Conservation (phyloP, 371 early-diverging fungal genomes). For the Apophysomyces variabilis region DNA sequence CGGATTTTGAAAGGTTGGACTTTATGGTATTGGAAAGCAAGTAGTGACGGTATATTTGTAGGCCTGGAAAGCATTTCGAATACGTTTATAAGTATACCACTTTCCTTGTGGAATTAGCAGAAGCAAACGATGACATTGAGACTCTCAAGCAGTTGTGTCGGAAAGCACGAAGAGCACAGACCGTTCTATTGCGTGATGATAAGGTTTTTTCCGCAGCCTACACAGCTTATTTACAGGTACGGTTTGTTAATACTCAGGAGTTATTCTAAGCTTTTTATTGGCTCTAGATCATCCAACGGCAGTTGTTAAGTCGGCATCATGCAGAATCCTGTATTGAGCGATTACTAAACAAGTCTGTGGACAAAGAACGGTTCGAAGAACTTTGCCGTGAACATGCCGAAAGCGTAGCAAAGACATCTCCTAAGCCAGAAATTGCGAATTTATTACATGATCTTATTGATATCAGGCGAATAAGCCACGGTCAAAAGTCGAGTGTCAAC, state of each 20-base stretch:
- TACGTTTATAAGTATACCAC: conserved; percentile 68
- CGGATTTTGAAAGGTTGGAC: conserved; percentile 70
- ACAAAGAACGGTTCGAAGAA: not conserved
- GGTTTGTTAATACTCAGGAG: not conserved
- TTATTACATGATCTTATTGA: not conserved
- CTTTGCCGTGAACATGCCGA: not conserved
- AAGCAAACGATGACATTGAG: conserved; percentile 60
- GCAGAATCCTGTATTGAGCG: not conserved
- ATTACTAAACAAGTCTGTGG: not conserved
- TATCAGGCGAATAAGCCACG: not conserved
- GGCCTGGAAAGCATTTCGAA: conserved; percentile 71
- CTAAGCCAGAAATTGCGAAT: not conserved
- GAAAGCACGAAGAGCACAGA: conserved; percentile 58
- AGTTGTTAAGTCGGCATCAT: not conserved
- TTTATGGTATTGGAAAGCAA: conserved; percentile 10
- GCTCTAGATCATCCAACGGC: not conserved
- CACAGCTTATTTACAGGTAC: conserved; percentile 44
- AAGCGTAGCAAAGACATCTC: not conserved
- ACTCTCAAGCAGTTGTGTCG: conserved; percentile 60
- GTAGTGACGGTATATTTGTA: conserved; percentile 14
- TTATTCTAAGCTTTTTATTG: not conserved
- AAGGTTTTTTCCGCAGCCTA: conserved; percentile 54
- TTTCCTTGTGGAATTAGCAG: conserved; percentile 60
- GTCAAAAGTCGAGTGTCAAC: not conserved
- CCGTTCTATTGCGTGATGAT: conserved; percentile 55